phyloP scores from a whole-genome alignment of 2,329 filamentous ascomycete genomes.

The Epichloe brachyelytri region DNA sequence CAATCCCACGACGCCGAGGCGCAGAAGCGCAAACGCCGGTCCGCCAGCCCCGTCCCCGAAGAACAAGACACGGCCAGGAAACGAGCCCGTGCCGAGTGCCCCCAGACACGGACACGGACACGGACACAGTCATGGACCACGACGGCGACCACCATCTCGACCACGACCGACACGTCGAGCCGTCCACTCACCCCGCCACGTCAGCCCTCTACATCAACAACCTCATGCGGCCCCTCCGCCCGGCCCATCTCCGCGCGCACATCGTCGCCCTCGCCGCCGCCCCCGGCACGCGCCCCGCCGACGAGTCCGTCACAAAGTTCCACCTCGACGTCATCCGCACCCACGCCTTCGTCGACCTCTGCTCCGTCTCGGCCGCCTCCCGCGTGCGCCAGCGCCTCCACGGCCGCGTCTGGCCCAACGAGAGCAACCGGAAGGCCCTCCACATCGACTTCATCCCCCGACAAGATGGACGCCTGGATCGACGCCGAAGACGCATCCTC shows the following conservation, averaged over 20 bases:
- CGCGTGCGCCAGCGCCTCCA: conserved; percentile 68
- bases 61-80: conserved; percentile 41
- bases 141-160: conserved; percentile 20
- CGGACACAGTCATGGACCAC: conserved; percentile 17
- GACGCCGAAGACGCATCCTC: conserved; percentile 45
- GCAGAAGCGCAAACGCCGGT: conserved; percentile 56
- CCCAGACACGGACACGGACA: background rate
- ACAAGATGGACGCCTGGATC: conserved; percentile 63
- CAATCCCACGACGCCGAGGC: conserved; percentile 24
- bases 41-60: conserved; percentile 45
- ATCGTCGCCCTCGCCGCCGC: conserved; percentile 58
- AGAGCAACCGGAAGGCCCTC: conserved; percentile 68
- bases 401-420: conserved; percentile 71
- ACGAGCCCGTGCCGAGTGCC: conserved; percentile 30
- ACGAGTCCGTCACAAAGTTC: conserved; percentile 48
- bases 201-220: conserved; percentile 77
- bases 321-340: conserved; percentile 78
- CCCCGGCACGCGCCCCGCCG: conserved; percentile 34
- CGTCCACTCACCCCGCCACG: conserved; percentile 59
- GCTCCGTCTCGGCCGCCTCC: conserved; percentile 54
- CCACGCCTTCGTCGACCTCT: conserved; percentile 72
- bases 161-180: conserved; percentile 27
- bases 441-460: conserved; percentile 83
- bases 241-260: conserved; percentile 52
- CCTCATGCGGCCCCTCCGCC: conserved; percentile 75